Evolutionary conservation across 2,329 filamentous ascomycete species (phyloP).

Genomic region (Didymella lethalis): DNA sequence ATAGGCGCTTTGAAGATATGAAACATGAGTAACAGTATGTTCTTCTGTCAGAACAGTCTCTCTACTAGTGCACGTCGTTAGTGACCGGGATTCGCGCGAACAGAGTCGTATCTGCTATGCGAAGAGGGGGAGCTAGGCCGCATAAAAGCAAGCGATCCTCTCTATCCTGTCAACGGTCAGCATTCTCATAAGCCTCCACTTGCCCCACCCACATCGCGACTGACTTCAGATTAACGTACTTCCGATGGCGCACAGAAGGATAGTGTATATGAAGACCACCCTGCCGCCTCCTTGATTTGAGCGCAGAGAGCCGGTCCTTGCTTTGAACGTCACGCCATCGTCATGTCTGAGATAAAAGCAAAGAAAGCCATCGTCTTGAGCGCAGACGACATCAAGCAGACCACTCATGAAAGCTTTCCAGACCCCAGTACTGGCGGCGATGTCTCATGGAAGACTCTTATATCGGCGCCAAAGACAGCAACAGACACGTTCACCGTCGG

Average conservation of each 20-base stretch:
- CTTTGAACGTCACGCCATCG: background rate
- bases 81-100: background rate
- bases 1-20: background rate
- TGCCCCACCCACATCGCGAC: background rate
- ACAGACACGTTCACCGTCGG: conserved; percentile 51
- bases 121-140: background rate
- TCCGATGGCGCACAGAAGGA: background rate
- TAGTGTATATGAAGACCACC: too few relatives aligned
- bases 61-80: background rate
- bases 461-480: conserved; percentile 47
- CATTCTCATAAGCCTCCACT: background rate
- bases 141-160: background rate
- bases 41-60: background rate
- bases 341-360: background rate
- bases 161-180: background rate
- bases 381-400: background rate
- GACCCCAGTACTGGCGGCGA: conserved; percentile 25
- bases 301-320: background rate
- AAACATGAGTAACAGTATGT: background rate
- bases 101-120: background rate
- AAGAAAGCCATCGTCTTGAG: background rate
- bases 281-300: background rate
- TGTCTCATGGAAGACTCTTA: conserved; percentile 53
- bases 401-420: conserved; percentile 21
- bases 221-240: background rate